A percentile compares a stretch with the other conserved stretches of the same genome.
phyloP scores from a whole-genome alignment of 176 grass and related monocot species.

The Cenchrus americanus region DNA sequence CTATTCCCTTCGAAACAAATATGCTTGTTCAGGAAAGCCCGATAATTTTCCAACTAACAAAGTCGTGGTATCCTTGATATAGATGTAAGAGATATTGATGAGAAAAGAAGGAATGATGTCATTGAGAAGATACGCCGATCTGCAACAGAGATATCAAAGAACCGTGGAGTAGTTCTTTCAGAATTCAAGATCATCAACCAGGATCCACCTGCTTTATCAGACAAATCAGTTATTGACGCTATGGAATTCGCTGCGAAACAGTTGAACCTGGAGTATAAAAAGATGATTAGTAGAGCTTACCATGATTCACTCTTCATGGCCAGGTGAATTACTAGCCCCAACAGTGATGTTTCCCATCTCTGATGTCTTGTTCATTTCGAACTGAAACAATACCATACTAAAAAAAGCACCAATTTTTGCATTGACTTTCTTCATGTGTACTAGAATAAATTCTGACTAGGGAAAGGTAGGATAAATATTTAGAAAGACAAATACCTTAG shows the following conservation, averaged over 20 bases:
- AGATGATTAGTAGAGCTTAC: constrained; percentile 98
- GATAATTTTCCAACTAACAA: background rate
- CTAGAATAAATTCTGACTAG: background rate
- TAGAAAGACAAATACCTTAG: constrained; percentile 43
- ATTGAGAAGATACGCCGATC: constrained; percentile 73
- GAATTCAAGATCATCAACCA: constrained; percentile 92
- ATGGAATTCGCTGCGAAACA: constrained; percentile 71
- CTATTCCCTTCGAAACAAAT: constrained; percentile 19
- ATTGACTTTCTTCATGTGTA: background rate
- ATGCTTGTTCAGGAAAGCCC: background rate
- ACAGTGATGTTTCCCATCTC: background rate
- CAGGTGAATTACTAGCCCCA: constrained; percentile 48
- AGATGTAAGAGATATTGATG: constrained; percentile 88
- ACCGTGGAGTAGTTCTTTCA: constrained; percentile 65
- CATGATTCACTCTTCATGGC: constrained; percentile 99
- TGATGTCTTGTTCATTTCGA: background rate
- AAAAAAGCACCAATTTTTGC: background rate
- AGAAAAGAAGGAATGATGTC: constrained; percentile 81
- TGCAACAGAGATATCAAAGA: constrained; percentile 69
- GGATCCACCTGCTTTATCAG: constrained; percentile 82
- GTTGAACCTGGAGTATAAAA: constrained; percentile 66
- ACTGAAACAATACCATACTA: background rate
- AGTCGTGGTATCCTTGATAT: constrained; percentile 32
- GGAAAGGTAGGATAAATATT: background rate
- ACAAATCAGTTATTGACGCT: constrained; percentile 69